Evolutionary conservation across 2,329 filamentous ascomycete genomes (phyloP).

Genomic region (Aspergillus tanneri): DNA sequence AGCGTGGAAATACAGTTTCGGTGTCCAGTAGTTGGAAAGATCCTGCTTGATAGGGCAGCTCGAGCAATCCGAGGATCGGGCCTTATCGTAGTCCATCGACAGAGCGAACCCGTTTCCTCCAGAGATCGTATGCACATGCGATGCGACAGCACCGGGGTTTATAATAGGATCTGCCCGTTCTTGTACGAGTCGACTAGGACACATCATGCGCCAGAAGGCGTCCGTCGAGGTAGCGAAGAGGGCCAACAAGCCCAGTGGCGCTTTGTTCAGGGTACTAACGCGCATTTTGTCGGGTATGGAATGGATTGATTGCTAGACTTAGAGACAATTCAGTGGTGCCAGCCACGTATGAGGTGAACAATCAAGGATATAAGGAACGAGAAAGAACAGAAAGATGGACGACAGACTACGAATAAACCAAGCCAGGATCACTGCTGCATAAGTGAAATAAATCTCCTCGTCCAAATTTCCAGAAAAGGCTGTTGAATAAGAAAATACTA

Average conservation of each 20-base stretch:
- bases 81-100: conserved; percentile 60
- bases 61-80: conserved; percentile 66
- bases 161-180: conserved; percentile 64
- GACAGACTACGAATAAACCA: no score
- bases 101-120: conserved; percentile 68
- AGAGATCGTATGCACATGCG: conserved; percentile 69
- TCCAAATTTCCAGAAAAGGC: no score
- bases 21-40: conserved; percentile 75
- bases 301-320: neutral
- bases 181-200: conserved; percentile 1
- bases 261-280: neutral
- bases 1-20: conserved; percentile 66
- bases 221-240: neutral
- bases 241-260: neutral
- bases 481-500: no score
- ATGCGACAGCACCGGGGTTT: conserved; percentile 56
- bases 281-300: neutral
- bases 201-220: neutral
- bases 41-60: conserved; percentile 68
- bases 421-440: no score
- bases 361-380: neutral
- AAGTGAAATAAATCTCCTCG: no score
- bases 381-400: neutral
- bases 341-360: neutral
- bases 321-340: neutral